phyloP scores from a whole-genome alignment of 2,329 filamentous ascomycete species.

The Tolypocladium nubicola region DNA sequence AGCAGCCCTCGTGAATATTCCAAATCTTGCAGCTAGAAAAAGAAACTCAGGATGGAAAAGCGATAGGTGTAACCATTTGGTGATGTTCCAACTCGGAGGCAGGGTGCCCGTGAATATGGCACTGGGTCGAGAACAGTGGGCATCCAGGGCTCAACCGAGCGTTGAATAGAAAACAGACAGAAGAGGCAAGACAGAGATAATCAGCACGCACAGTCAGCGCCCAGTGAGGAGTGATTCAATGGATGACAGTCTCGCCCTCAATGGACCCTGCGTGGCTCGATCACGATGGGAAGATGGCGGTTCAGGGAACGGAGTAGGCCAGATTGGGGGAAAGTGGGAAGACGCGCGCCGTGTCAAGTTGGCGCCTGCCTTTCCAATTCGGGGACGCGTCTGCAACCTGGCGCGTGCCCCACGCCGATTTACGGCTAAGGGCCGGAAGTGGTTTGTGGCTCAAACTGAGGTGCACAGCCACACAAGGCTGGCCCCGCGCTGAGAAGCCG shows the following conservation, averaged over 20 bases:
- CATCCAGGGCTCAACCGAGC: neutral
- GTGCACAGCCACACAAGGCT: neutral
- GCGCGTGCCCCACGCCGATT: neutral
- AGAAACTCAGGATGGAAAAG: neutral
- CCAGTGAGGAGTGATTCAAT: neutral
- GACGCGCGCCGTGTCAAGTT: slow-evolving; percentile 16
- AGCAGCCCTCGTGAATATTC: neutral
- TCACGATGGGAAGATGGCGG: neutral
- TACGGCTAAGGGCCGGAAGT: neutral
- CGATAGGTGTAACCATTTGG: neutral
- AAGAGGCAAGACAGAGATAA: neutral
- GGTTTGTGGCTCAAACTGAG: neutral
- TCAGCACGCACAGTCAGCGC: neutral
- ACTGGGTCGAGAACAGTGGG: neutral
- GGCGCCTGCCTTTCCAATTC: neutral
- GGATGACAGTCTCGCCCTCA: slow-evolving; percentile 1
- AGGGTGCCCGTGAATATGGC: neutral
- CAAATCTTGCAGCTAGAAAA: too few relatives aligned
- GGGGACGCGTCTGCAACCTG: slow-evolving; percentile 1
- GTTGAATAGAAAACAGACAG: neutral
- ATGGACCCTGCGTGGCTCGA: neutral
- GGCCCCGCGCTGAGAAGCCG: neutral
- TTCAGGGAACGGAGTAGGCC: neutral
- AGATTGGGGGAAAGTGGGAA: neutral
- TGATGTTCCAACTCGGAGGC: neutral